Percentiles rank a stretch among this genome's conserved stretches.
Evolutionary conservation across 768 basidiomycete genomes (phyloP).

Genomic region (Termitomyces sp.): DNA sequence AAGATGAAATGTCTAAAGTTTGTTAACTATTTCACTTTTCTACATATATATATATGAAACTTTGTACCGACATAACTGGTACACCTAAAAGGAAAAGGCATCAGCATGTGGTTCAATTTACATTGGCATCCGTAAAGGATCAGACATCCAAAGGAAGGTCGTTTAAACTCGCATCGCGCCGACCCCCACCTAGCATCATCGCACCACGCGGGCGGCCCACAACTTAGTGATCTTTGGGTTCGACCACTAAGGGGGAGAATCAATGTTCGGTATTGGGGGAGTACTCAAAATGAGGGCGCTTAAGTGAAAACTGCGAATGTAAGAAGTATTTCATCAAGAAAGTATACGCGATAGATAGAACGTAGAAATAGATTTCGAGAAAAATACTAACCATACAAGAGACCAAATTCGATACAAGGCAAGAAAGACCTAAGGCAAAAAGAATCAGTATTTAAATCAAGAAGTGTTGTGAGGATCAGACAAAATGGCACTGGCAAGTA

Average conservation of each 20-base stretch:
- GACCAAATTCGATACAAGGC: not conserved
- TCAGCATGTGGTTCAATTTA: not conserved
- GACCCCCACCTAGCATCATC: too few relatives aligned
- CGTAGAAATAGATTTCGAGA: not conserved
- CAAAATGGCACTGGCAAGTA: constrained; percentile 88
- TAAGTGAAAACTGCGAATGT: constrained; percentile 89
- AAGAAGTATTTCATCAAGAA: constrained; percentile 53
- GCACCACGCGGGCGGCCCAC: too few relatives aligned
- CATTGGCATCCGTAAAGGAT: constrained; percentile 34
- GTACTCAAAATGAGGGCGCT: constrained; percentile 67
- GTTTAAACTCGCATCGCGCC: constrained; percentile 62
- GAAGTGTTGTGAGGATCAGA: constrained; percentile 40
- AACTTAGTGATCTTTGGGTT: constrained; percentile 61
- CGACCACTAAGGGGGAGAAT: constrained; percentile 67
- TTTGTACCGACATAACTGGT: too few relatives aligned
- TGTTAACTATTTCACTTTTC: too few relatives aligned
- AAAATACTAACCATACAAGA: not conserved
- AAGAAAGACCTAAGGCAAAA: not conserved
- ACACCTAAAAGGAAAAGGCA: not conserved
- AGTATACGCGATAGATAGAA: constrained; percentile 5
- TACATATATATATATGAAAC: too few relatives aligned
- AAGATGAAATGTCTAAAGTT: too few relatives aligned
- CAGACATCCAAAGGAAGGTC: too few relatives aligned
- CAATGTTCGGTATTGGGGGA: constrained; percentile 68
- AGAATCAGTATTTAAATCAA: not conserved